Percentiles rank a stretch among this genome's conserved stretches.
Conservation (phyloP, 139 green algal genomes). For the Volvox africanus region DNA sequence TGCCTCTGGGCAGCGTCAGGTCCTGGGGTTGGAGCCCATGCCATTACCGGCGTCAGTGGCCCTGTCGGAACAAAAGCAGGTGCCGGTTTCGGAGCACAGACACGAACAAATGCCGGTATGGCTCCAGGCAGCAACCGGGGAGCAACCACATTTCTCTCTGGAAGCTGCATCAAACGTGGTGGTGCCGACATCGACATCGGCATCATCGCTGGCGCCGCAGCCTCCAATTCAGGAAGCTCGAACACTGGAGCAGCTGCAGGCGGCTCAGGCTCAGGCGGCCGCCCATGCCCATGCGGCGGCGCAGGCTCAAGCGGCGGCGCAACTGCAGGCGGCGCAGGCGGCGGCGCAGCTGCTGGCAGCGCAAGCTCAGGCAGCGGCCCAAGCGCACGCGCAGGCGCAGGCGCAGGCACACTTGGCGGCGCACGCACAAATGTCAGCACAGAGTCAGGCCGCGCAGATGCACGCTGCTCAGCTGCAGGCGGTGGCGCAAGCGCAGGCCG, state of each 20-base stretch:
- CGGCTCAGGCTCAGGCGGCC: neutral
- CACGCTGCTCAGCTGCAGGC: neutral
- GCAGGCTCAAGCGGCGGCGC: slow-evolving; percentile 11
- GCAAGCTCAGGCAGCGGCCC: neutral
- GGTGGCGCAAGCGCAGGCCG: neutral
- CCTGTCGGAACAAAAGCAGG: too few relatives aligned
- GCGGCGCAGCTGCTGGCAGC: slow-evolving; percentile 6
- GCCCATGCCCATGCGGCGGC: neutral
- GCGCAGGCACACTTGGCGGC: neutral
- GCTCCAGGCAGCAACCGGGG: neutral
- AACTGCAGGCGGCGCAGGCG: slow-evolving; percentile 12
- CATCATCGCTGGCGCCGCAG: neutral
- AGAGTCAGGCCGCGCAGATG: slow-evolving; percentile 1
- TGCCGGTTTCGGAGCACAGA: too few relatives aligned
- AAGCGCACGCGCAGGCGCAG: neutral
- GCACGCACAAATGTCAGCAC: neutral
- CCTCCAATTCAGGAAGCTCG: neutral
- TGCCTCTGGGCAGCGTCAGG: too few relatives aligned
- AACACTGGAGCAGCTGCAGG: neutral
- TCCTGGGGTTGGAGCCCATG: too few relatives aligned
- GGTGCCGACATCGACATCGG: too few relatives aligned
- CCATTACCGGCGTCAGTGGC: too few relatives aligned
- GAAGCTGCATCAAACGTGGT: too few relatives aligned
- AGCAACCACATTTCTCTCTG: neutral
- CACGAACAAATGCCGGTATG: neutral